Evolutionary conservation across 176 grass and related monocot genomes (phyloP).

Genomic region (Cenchrus purpureus): DNA sequence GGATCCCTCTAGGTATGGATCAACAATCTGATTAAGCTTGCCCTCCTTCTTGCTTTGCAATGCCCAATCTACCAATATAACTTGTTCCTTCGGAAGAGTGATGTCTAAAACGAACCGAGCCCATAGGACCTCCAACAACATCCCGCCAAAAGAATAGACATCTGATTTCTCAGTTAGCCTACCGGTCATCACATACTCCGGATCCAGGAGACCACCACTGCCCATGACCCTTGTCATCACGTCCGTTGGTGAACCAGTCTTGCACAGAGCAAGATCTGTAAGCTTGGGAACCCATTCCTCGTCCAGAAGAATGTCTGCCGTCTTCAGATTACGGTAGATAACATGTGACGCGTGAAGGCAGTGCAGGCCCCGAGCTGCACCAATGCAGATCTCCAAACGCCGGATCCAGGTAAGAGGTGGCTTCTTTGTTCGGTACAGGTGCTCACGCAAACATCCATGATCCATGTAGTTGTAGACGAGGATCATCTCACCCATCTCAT

Average conservation of each 20-base stretch:
- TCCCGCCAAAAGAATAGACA: background rate
- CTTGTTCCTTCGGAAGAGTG: background rate
- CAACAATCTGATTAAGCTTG: background rate
- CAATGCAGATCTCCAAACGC: constrained; percentile 14
- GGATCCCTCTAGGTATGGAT: background rate
- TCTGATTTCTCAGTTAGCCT: background rate
- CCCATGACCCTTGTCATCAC: background rate
- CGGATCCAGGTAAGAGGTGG: background rate
- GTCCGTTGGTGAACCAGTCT: background rate
- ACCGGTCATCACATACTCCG: background rate
- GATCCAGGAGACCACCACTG: background rate
- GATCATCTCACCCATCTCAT: background rate
- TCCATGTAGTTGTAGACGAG: background rate
- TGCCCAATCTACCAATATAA: background rate
- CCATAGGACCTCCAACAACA: background rate
- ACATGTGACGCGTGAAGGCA: background rate
- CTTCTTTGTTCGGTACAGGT: background rate
- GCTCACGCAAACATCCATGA: background rate
- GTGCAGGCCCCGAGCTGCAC: background rate
- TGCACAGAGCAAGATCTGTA: background rate
- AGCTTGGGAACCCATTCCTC: background rate
- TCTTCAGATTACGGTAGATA: background rate
- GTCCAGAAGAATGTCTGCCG: background rate
- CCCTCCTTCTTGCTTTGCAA: background rate
- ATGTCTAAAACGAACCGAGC: too few species aligned